Conservation (phyloP, 441 rosid species). For the Melastoma candidum region DNA sequence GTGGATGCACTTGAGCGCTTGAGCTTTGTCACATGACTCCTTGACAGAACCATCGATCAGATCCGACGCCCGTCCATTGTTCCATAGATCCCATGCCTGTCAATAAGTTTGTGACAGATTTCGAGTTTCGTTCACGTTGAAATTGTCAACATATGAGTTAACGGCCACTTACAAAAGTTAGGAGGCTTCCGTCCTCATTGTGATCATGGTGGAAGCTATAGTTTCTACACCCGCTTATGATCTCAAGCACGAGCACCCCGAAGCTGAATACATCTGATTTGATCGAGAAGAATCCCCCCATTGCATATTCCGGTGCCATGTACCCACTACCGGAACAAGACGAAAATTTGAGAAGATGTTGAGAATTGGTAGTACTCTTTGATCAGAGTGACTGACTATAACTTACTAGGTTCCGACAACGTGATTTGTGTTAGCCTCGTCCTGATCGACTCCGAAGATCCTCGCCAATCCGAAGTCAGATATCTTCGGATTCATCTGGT, state of each 20-base stretch:
- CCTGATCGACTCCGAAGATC: slow-evolving; percentile 10
- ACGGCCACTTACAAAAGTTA: slow-evolving; percentile 2
- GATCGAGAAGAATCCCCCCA: slow-evolving; percentile 5
- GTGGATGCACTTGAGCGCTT: slow-evolving; percentile 3
- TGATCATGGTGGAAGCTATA: neutral
- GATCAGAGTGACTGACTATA: neutral
- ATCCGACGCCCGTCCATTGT: neutral
- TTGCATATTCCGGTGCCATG: neutral
- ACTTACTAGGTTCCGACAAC: slow-evolving; percentile 17
- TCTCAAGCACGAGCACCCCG: slow-evolving; percentile 7
- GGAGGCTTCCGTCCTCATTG: neutral
- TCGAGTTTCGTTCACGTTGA: neutral
- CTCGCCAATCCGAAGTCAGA: slow-evolving; percentile 16
- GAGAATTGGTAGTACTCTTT: neutral
- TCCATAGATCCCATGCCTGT: slow-evolving; percentile 8
- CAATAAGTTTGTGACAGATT: neutral
- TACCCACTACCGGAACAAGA: neutral
- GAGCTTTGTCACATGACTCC: neutral
- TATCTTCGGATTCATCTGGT: slow-evolving; percentile 15
- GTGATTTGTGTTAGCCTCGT: slow-evolving; percentile 5
- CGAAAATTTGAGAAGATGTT: neutral
- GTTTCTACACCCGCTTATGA: slow-evolving; percentile 8
- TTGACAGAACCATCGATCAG: slow-evolving; percentile 1
- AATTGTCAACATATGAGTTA: neutral
- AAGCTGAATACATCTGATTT: slow-evolving; percentile 7